phyloP scores from a whole-genome alignment of 2,329 filamentous ascomycete genomes.

The Aspergillus spinulosporus region DNA sequence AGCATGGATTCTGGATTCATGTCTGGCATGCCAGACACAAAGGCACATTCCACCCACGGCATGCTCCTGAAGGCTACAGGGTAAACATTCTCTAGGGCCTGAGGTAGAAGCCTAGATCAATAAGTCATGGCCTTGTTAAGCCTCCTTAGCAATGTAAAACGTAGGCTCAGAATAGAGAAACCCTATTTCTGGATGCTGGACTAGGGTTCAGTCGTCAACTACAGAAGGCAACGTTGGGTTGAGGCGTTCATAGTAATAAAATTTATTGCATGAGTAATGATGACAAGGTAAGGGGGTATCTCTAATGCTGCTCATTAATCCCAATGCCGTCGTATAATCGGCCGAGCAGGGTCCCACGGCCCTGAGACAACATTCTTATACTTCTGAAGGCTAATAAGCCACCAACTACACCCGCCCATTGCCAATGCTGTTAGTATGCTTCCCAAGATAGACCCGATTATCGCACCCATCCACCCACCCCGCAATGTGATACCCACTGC shows the following conservation, averaged over 20 bases:
- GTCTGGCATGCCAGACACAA: background rate
- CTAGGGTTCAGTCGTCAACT: background rate
- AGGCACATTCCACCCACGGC: background rate
- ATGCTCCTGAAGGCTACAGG: background rate
- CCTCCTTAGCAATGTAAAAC: background rate
- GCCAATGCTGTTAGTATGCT: slow-evolving; percentile 71
- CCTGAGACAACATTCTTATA: slow-evolving; percentile 99
- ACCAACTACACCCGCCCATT: slow-evolving; percentile 96
- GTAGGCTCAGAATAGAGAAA: background rate
- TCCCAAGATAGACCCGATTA: slow-evolving; percentile 75
- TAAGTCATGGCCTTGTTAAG: background rate
- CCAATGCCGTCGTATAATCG: slow-evolving; percentile 52
- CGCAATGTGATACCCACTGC: slow-evolving; percentile 66
- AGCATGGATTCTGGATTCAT: background rate
- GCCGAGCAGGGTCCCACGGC: slow-evolving; percentile 93
- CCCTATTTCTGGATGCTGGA: background rate
- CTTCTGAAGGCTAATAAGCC: slow-evolving; percentile 93
- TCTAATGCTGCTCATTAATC: slow-evolving; percentile 27
- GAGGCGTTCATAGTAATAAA: background rate
- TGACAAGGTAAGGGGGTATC: background rate
- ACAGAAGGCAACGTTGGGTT: background rate
- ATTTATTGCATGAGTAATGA: background rate
- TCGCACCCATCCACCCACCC: slow-evolving; percentile 55
- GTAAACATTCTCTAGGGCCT: background rate
- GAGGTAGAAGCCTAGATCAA: background rate